Base-by-base conservation (phyloP, 2,329 filamentous ascomycete genomes). In the Pseudomassariella vexata region DNA sequence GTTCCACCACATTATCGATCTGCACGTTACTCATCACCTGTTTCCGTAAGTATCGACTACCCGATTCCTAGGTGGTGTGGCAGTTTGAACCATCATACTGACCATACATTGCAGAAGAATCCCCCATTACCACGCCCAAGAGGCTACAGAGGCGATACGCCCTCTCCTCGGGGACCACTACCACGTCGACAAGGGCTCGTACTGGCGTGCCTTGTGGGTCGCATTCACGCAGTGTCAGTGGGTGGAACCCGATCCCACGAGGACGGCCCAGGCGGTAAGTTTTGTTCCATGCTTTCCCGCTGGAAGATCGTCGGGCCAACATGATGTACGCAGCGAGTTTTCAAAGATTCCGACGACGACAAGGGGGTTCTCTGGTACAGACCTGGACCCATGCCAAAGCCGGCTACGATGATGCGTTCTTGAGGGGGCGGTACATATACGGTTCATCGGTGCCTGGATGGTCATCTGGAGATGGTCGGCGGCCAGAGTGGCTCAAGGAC, bases 1-100 rank as follows among this genome's bases (percentile, higher is more conserved):
- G 43, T 76, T 81, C 60, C 77, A 81, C 55, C 70, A 73, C 31
- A 80, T 80, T 50, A 76, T 79, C 26, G 75, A 77, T 41, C 70
- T 70, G 31, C 76, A 81, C 47, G 76, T 81, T 12, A 65, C 79
- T 16, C 76, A 80, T 53, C 77, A 82, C 45, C 57, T 75, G 9
- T 74, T 79, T 54, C 68, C 74, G 58, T 70, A 59, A 44, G 60
- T 50, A 10, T 28, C n/a, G n/a, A n/a, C n/a, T n/a, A n/a, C n/a
- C n/a, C n/a, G n/a, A n/a, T n/a, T 15, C 2, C 24, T 5, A 9
- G 24, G 16, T 9, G 24, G 17, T 28, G 9, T 16, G 14, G 35
- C 11, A 24, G 23, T 35, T 12, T 24, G 5, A n/a, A n/a, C n/a
- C n/a, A n/a, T n/a, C n/a, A n/a, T n/a, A n/a, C 6, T 16, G 14